Evolutionary conservation across 306 rosid genomes (phyloP).

Genomic region (Phaseolus lunatus): DNA sequence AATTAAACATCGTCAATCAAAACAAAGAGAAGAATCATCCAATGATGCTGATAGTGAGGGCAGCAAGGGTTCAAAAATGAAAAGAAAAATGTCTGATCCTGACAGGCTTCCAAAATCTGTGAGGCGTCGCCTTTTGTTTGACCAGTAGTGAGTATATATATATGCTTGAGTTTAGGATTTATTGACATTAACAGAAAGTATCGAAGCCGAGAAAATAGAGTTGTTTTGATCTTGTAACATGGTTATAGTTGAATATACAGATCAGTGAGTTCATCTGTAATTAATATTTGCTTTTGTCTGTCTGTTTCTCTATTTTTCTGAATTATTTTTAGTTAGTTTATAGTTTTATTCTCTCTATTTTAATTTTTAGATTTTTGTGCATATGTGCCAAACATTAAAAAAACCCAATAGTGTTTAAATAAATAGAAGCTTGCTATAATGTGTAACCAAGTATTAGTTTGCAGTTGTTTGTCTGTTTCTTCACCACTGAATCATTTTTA

Average conservation of each 20-base stretch:
- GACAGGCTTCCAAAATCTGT: slow-evolving; percentile 73
- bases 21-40: slow-evolving; percentile 53
- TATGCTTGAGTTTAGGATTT: slow-evolving; percentile 27
- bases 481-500: too few relatives aligned
- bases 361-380: neutral
- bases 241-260: neutral
- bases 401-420: too few relatives aligned
- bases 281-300: neutral
- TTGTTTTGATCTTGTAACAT: neutral
- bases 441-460: too few relatives aligned
- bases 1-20: slow-evolving; percentile 42
- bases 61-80: slow-evolving; percentile 50
- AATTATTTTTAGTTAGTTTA: too few relatives aligned
- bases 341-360: too few relatives aligned
- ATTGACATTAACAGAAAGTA: neutral
- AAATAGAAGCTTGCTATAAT: too few relatives aligned
- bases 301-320: neutral
- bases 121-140: slow-evolving; percentile 87
- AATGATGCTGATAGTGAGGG: slow-evolving; percentile 40
- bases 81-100: slow-evolving; percentile 54
- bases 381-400: neutral
- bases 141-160: slow-evolving; percentile 48
- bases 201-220: slow-evolving; percentile 24
- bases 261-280: neutral
- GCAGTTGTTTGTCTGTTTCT: too few relatives aligned